These are phyloP conservation scores for Jackrogersella multiformis DNA, from an alignment of 495 filamentous ascomycete species.

Conservation along the genomic window DNA sequence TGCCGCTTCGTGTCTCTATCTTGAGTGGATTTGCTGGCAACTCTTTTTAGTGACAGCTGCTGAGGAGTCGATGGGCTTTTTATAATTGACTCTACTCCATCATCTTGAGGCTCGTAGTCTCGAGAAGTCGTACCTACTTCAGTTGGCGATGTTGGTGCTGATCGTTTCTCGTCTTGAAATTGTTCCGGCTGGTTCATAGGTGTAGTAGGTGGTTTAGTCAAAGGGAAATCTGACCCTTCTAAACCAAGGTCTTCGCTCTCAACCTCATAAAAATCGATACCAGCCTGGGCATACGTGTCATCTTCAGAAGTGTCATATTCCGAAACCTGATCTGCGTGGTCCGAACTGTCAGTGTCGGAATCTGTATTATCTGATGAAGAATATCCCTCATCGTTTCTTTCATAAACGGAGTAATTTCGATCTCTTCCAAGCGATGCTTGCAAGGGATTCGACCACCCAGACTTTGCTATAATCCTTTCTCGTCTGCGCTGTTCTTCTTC, in stretches of 20 bases:
- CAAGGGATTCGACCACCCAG: neutral
- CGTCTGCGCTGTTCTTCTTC: conserved; percentile 1
- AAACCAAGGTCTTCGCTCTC: neutral
- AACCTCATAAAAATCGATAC: neutral
- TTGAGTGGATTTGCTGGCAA: neutral
- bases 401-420: neutral
- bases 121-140: neutral
- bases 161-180: neutral
- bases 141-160: neutral
- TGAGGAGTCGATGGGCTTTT: neutral
- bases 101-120: neutral
- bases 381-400: neutral
- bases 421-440: conserved; percentile 14
- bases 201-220: neutral
- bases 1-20: conserved; percentile 7
- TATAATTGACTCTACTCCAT: neutral
- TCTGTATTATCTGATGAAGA: conserved; percentile 12
- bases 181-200: neutral
- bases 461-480: neutral
- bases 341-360: neutral
- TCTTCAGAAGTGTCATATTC: neutral
- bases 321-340: neutral
- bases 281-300: neutral
- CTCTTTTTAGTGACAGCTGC: conserved; percentile 4
- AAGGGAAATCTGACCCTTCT: neutral